Conservation (phyloP, 2,329 filamentous ascomycete species). For the Fusarium anguioides region DNA sequence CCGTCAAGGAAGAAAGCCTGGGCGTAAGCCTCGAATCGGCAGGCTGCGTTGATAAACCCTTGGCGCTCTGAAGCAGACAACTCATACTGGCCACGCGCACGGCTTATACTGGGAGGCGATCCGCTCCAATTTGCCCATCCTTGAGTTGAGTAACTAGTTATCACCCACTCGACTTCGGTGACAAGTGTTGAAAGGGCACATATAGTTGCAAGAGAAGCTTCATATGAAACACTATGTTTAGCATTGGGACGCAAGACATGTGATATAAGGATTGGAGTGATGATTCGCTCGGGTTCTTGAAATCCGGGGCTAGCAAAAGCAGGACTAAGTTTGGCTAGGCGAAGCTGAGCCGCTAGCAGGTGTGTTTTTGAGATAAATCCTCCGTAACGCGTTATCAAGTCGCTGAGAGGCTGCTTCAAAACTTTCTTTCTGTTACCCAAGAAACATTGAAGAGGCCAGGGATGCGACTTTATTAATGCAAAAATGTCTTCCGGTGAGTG, state of each 20-base stretch:
- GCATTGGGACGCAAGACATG: rapidly evolving
- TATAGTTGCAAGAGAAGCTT: neutral
- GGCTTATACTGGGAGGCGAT: no score
- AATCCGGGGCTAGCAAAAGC: neutral
- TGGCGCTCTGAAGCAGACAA: neutral
- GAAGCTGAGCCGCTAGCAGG: neutral
- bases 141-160: neutral
- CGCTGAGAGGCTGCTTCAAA: neutral
- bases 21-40: neutral
- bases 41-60: neutral
- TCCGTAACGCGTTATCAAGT: neutral
- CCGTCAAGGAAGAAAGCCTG: neutral
- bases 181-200: neutral
- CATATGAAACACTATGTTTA: neutral
- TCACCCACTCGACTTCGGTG: neutral
- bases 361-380: neutral
- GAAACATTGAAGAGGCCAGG: neutral
- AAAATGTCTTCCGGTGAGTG: neutral
- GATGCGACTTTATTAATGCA: neutral
- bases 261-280: rapidly evolving
- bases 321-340: neutral
- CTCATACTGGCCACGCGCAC: rapidly evolving
- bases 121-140: neutral
- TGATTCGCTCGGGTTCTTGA: neutral
- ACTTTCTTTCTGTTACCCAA: neutral